These are phyloP conservation scores for Xerocomus nothofagi DNA, from an alignment of 1,284 basidiomycete species.

Conservation along the genomic window DNA sequence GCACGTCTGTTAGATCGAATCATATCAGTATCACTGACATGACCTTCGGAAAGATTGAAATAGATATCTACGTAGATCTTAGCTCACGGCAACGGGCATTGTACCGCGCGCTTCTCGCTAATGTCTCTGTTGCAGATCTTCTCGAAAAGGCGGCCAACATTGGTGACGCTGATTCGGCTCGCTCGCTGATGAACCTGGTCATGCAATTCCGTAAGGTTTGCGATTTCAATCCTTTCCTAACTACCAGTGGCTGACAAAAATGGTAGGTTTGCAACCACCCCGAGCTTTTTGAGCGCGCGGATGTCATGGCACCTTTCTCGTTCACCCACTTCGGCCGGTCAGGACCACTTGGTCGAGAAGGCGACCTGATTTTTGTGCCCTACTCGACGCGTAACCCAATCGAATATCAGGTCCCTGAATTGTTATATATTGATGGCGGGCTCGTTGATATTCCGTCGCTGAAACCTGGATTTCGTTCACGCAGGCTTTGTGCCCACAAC, in stretches of 20 bases:
- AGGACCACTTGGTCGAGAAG: constrained; percentile 81
- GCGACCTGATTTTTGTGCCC: constrained; percentile 79
- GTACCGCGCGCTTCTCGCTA: constrained; percentile 88
- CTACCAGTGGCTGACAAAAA: constrained; percentile 6
- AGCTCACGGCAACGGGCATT: constrained; percentile 93
- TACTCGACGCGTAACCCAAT: constrained; percentile 91
- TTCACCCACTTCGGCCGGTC: constrained; percentile 85
- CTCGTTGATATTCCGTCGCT: constrained; percentile 69
- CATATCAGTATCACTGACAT: constrained; percentile 2
- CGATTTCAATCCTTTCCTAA: background rate
- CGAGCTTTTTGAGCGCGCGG: constrained; percentile 96
- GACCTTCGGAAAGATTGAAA: constrained; percentile 75
- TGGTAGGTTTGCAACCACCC: constrained; percentile 95
- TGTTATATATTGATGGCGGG: constrained; percentile 82
- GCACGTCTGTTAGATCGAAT: constrained; percentile 38
- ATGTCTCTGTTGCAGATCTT: constrained; percentile 94
- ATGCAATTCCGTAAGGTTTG: constrained; percentile 98
- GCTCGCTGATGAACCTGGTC: constrained; percentile 97
- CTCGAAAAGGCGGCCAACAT: constrained; percentile 90
- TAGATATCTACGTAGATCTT: constrained; percentile 93
- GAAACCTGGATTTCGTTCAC: constrained; percentile 52
- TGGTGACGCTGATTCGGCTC: constrained; percentile 86
- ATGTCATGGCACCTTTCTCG: constrained; percentile 91
- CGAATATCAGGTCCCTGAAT: constrained; percentile 71
- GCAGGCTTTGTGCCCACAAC: constrained; percentile 64